These are phyloP conservation scores for Nitzschia putrida DNA, from an alignment of 108 stramenopile species.

Conservation along the genomic window DNA sequence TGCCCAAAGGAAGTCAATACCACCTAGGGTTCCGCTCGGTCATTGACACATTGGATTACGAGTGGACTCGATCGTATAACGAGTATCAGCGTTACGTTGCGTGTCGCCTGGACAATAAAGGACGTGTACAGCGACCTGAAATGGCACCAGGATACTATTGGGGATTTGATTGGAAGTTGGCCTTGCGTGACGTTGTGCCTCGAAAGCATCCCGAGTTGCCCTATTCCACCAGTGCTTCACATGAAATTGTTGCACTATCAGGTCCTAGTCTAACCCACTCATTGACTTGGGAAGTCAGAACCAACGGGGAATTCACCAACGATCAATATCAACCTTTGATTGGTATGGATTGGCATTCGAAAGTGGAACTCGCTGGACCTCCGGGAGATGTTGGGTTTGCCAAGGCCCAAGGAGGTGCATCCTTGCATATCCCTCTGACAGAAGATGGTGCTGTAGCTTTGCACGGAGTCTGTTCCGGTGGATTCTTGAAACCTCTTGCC, in stretches of 20 bases:
- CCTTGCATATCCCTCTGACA: conserved; percentile 57
- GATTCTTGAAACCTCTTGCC: conserved; percentile 50
- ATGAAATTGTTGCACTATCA: conserved; percentile 62
- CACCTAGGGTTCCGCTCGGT: conserved; percentile 49
- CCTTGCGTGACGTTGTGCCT: conserved; percentile 66
- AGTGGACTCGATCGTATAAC: conserved; percentile 70
- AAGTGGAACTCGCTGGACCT: conserved; percentile 70
- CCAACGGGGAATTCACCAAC: conserved; percentile 57
- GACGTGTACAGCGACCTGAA: conserved; percentile 41
- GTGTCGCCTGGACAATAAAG: conserved; percentile 56
- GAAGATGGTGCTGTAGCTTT: conserved; percentile 40
- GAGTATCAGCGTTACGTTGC: conserved; percentile 62
- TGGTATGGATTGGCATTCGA: conserved; percentile 57
- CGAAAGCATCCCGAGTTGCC: conserved; percentile 61
- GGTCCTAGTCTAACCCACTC: conserved; percentile 71
- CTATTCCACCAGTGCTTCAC: conserved; percentile 68
- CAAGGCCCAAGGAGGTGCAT: conserved; percentile 59
- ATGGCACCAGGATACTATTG: conserved; percentile 45
- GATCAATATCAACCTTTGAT: conserved; percentile 58
- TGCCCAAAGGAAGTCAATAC: conserved; percentile 47
- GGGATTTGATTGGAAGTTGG: conserved; percentile 70
- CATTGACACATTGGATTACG: conserved; percentile 67
- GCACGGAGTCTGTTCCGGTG: conserved; percentile 57
- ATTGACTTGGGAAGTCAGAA: conserved; percentile 47
- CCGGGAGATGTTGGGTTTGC: conserved; percentile 79